Evolutionary conservation across 2,329 filamentous ascomycete species (phyloP).

Genomic region (Trichoderma polysporum): DNA sequence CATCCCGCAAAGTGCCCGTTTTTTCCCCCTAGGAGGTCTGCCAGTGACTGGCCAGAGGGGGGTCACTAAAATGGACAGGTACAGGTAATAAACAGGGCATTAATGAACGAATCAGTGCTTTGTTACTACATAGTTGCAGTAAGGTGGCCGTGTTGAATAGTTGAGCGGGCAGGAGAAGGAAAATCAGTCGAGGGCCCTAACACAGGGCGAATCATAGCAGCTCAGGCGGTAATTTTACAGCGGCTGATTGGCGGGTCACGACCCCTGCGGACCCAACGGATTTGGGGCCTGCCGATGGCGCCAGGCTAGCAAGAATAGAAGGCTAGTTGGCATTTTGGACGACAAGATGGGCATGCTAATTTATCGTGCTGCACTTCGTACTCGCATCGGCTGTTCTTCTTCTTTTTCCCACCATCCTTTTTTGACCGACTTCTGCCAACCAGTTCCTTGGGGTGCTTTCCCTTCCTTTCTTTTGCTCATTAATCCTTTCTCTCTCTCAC

Average conservation of each 20-base stretch:
- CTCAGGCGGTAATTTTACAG: slow-evolving; percentile 31
- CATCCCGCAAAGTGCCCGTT: neutral
- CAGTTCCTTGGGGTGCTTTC: neutral
- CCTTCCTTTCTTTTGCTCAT: neutral
- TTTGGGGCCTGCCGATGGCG: slow-evolving; percentile 11
- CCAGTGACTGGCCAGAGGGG: neutral
- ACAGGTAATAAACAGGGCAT: neutral
- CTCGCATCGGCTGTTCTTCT: slow-evolving; percentile 1
- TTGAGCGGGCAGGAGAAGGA: neutral
- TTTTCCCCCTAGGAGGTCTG: neutral
- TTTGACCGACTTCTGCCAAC: slow-evolving; percentile 14
- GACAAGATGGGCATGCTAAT: neutral
- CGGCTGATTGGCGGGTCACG: slow-evolving; percentile 29
- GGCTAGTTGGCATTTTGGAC: slow-evolving; percentile 9
- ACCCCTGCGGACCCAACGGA: slow-evolving; percentile 4
- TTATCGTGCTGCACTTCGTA: neutral
- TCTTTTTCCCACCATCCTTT: slow-evolving; percentile 10
- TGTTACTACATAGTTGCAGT: neutral
- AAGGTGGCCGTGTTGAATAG: neutral
- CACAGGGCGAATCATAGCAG: slow-evolving; percentile 29
- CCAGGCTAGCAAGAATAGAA: neutral
- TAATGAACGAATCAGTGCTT: neutral
- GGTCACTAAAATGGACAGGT: neutral
- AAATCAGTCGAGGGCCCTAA: neutral
- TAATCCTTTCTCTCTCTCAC: neutral